Conservation (phyloP, 202 grass and related monocot species). For the Digitaria exilis region DNA sequence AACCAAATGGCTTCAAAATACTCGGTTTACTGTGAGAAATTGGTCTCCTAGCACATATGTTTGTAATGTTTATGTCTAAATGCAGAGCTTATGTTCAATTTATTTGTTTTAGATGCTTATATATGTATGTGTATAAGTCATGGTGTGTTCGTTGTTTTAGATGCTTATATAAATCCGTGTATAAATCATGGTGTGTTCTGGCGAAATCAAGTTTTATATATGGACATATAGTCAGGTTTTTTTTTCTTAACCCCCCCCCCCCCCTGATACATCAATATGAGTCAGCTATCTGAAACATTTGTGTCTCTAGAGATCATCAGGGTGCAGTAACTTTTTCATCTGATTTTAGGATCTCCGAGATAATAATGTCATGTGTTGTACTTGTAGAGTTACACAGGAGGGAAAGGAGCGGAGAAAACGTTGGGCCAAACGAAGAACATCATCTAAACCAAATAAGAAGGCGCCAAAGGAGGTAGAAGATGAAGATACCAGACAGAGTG, state of each 20-base stretch:
- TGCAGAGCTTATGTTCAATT: background rate
- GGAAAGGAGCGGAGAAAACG: constrained; percentile 74
- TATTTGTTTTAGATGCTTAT: background rate
- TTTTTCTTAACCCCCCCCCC: background rate
- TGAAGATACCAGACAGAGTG: constrained; percentile 42
- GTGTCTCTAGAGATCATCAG: background rate
- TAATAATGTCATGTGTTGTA: constrained; percentile 15
- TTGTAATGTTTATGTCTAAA: background rate
- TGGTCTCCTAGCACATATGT: too few relatives aligned
- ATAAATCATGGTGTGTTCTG: background rate
- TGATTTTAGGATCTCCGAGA: constrained; percentile 9
- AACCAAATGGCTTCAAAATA: background rate
- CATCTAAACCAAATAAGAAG: constrained; percentile 58
- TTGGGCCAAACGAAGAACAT: constrained; percentile 68
- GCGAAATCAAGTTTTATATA: background rate
- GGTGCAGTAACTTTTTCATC: background rate
- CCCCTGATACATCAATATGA: background rate
- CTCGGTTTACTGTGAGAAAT: background rate
- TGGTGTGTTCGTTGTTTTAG: background rate
- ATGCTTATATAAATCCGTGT: background rate
- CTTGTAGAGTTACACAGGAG: constrained; percentile 53
- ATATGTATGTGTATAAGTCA: background rate
- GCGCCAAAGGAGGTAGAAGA: constrained; percentile 35
- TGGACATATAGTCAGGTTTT: background rate
- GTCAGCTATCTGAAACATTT: background rate